These are phyloP conservation scores for Pelargonium citronellum DNA, from an alignment of 441 rosid species.

Conservation along the genomic window DNA sequence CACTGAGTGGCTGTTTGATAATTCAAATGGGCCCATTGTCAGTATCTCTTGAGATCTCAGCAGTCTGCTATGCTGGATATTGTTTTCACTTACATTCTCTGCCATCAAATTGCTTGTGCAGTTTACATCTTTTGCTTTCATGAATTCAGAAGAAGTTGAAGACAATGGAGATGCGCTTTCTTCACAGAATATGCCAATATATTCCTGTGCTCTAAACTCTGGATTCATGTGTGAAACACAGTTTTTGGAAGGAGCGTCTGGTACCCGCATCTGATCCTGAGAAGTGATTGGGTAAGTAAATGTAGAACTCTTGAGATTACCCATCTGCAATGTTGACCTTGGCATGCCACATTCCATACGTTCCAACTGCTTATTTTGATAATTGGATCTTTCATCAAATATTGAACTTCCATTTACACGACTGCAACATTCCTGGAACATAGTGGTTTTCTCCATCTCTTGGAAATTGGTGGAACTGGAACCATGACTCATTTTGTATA, in stretches of 20 bases:
- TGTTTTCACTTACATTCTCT: constrained; percentile 22
- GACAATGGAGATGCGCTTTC: constrained; percentile 47
- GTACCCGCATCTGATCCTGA: constrained; percentile 26
- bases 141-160: constrained; percentile 38
- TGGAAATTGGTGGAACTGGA: constrained; percentile 28
- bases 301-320: constrained; percentile 28
- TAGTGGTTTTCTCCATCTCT: constrained; percentile 26
- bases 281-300: constrained; percentile 34
- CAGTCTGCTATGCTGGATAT: constrained; percentile 26
- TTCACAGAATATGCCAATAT: constrained; percentile 33
- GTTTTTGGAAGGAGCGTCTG: constrained; percentile 28
- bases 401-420: constrained; percentile 31
- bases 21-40: constrained; percentile 20
- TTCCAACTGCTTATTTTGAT: constrained; percentile 28
- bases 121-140: constrained; percentile 29
- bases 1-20: constrained; percentile 27
- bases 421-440: constrained; percentile 35
- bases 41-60: constrained; percentile 26
- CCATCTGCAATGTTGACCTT: constrained; percentile 26
- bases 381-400: constrained; percentile 27
- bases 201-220: constrained; percentile 30
- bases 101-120: constrained; percentile 21
- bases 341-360: constrained; percentile 32
- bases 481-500: constrained; percentile 27
- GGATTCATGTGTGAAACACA: constrained; percentile 26